phyloP scores from a whole-genome alignment of 345 rosid species.

The Atalantia buxifolia region DNA sequence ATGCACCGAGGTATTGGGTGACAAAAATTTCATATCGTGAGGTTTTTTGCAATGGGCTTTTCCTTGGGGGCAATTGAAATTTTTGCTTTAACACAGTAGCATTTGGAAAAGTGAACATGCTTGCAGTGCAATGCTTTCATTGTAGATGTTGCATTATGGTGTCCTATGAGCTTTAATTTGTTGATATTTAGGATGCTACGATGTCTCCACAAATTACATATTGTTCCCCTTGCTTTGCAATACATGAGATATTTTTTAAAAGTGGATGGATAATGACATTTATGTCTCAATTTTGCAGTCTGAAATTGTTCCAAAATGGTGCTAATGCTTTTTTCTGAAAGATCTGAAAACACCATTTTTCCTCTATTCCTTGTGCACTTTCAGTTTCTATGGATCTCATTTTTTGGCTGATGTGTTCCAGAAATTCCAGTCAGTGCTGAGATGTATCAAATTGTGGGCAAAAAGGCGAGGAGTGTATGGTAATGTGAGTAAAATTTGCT shows the following conservation, averaged over 20 bases:
- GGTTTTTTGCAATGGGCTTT: background rate
- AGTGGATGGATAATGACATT: background rate
- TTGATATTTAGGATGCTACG: background rate
- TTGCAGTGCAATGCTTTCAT: background rate
- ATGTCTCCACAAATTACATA: no score
- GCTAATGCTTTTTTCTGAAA: no score
- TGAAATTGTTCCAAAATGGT: constrained; percentile 4
- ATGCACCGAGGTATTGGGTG: background rate
- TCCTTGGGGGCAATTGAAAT: background rate
- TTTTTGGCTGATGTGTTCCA: constrained; percentile 19
- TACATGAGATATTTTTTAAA: no score
- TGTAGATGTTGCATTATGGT: background rate
- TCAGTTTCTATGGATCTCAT: background rate
- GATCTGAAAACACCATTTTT: background rate
- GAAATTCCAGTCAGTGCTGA: constrained; percentile 48
- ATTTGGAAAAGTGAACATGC: background rate
- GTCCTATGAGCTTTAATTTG: background rate
- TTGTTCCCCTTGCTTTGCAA: no score
- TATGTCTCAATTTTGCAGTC: background rate
- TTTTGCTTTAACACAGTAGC: background rate
- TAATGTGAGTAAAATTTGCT: constrained; percentile 36
- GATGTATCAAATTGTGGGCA: constrained; percentile 57
- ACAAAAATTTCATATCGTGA: background rate
- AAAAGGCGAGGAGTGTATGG: constrained; percentile 58
- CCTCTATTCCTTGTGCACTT: background rate